Base-by-base conservation (phyloP, 805 yeast species). In the Lipomyces sp. region DNA sequence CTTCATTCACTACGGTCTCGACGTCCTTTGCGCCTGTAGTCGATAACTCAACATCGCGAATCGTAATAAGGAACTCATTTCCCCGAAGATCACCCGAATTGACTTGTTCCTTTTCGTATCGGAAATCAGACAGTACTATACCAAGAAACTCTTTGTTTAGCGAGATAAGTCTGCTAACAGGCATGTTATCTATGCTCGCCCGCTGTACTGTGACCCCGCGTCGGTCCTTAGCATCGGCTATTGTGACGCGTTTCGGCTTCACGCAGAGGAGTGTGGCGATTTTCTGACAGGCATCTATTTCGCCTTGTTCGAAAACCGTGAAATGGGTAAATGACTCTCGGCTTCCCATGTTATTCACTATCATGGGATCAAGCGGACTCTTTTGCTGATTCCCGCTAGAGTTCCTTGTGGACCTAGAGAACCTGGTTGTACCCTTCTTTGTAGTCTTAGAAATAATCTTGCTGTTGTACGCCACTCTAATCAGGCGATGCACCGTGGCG, bases 221-320 rank as follows among this genome's bases (percentile, higher is more conserved):
- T 73, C 98, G 85, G 77, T 95, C 99, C 74, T 95, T 95, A 1
- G 99, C 95, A 30, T 99, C 99, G 0, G 98, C 96, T 77, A 87
- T 92, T 61, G 90, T 83, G 45, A 95, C 82, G 53, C 81, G 75
- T 69, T 87, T 89, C 4, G 88, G 81, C n/a, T 93, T 94, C 29
- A 90, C 79, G 69, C 92, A 85, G 70, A 95, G 80, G 67, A 90
- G 84, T 74, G 89, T 89, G 59, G 93, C 81, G 59, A 95, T 79
- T 34, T 89, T 78, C 24, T 87, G 84, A 0, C 95, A 95, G 13
- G 91, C 95, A 79, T 95, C 98, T 97, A 95, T 91, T 0, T 93
- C 90, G 79, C 95, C 95, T 75, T 95, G 97, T 77, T 95, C 95
- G 80, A 90, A 92, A 34, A 95, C 80, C 11, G 90, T 86, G 74